phyloP scores from a whole-genome alignment of 306 rosid genomes.

The Sechiopsis laciniata region DNA sequence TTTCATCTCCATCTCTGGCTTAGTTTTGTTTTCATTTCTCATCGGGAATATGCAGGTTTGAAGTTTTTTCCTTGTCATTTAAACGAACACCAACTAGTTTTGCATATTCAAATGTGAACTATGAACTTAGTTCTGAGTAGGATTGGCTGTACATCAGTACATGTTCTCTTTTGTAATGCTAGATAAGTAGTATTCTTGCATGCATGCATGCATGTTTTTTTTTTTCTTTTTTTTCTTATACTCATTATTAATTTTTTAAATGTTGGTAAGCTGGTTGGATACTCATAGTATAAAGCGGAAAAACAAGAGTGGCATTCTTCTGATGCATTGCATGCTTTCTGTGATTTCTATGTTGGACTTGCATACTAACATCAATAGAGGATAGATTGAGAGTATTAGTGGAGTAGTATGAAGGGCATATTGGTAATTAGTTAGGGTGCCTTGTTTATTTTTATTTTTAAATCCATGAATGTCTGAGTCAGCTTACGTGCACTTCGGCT shows the following conservation, averaged over 20 bases:
- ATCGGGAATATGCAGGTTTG: conserved; percentile 40
- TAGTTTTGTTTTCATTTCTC: conserved; percentile 33
- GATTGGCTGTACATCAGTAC: not conserved
- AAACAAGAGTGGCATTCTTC: conserved; percentile 2
- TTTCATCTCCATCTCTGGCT: conserved; percentile 28
- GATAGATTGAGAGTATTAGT: too few relatives aligned
- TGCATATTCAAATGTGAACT: not conserved
- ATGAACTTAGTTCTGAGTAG: not conserved
- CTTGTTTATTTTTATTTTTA: too few relatives aligned
- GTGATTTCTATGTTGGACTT: not conserved
- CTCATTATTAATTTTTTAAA: too few relatives aligned
- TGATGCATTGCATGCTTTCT: not conserved
- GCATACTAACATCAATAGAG: too few relatives aligned
- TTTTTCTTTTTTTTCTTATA: not conserved
- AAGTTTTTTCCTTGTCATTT: not conserved
- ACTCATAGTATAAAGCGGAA: not conserved
- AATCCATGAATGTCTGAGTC: too few relatives aligned
- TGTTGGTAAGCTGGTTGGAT: not conserved
- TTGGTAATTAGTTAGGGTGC: too few relatives aligned
- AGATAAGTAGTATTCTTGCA: not conserved
- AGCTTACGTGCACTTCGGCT: too few relatives aligned
- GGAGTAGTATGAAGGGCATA: too few relatives aligned
- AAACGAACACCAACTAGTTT: not conserved
- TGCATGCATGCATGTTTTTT: not conserved
- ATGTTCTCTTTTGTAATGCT: not conserved